Evolutionary conservation across 441 rosid genomes (phyloP).

Genomic region (Breynia disticha): DNA sequence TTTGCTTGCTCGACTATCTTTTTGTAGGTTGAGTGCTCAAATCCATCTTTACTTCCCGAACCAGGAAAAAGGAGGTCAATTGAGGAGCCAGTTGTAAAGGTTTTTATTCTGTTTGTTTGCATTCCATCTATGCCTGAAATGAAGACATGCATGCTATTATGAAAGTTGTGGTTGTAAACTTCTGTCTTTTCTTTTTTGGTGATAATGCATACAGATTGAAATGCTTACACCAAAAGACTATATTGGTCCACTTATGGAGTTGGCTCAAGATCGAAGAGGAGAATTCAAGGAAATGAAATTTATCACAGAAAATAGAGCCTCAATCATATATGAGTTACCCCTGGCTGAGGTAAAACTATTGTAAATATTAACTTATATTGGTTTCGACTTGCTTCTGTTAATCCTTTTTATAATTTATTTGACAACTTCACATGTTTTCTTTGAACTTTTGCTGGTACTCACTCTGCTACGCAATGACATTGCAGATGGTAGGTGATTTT

Average conservation of each 20-base stretch:
- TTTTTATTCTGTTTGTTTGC: conserved; percentile 8
- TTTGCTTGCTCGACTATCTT: conserved; percentile 16
- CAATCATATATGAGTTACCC: conserved; percentile 76
- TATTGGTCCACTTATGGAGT: conserved; percentile 93
- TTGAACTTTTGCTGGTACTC: background rate
- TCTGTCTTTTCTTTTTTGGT: conserved; percentile 7
- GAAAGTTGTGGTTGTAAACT: conserved; percentile 7
- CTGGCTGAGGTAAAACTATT: conserved; percentile 66
- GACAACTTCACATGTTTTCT: background rate
- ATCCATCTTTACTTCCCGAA: conserved; percentile 94
- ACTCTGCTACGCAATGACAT: conserved; percentile 17
- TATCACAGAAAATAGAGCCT: conserved; percentile 82
- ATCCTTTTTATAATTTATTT: background rate
- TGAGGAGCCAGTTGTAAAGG: conserved; percentile 96
- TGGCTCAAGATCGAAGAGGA: conserved; percentile 95
- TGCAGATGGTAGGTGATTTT: conserved; percentile 97
- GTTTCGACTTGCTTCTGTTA: conserved; percentile 7
- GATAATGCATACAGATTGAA: conserved; percentile 55
- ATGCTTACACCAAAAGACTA: conserved; percentile 93
- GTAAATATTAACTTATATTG: conserved; percentile 5
- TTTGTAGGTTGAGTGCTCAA: conserved; percentile 85
- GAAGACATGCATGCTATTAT: background rate
- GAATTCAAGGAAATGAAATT: conserved; percentile 90
- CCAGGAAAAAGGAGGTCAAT: conserved; percentile 82
- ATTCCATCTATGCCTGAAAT: background rate